Conservation (phyloP, 2,329 filamentous ascomycete species). For the Camillea tinctor region DNA sequence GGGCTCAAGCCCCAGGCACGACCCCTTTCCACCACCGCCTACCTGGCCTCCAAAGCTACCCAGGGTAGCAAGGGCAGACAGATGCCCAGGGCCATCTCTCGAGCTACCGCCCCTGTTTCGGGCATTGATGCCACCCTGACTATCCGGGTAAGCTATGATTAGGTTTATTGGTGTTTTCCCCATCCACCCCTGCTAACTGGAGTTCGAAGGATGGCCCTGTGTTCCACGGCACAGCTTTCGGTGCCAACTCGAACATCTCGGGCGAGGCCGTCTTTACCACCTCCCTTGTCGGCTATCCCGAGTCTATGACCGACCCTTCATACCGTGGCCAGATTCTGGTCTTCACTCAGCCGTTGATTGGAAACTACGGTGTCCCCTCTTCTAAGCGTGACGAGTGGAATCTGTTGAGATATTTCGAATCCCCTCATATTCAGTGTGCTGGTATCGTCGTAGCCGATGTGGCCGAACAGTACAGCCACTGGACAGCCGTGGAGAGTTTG, state of each 20-base stretch:
- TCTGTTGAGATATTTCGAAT: conserved; percentile 96
- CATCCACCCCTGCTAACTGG: conserved; percentile 27
- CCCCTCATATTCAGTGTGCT: conserved; percentile 92
- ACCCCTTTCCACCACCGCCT: conserved; percentile 38
- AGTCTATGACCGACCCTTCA: conserved; percentile 86
- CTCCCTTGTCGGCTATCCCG: conserved; percentile 94
- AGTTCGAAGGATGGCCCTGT: conserved; percentile 77
- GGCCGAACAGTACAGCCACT: conserved; percentile 92
- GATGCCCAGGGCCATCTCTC: conserved; percentile 58
- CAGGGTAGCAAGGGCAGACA: conserved; percentile 68
- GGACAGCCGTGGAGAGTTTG: conserved; percentile 95
- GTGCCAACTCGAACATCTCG: conserved; percentile 93
- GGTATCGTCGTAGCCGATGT: conserved; percentile 96
- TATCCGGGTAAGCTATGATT: conserved; percentile 66
- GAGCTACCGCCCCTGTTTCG: conserved; percentile 63
- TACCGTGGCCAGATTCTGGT: conserved; percentile 95
- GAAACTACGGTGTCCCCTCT: conserved; percentile 97
- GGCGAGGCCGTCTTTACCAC: conserved; percentile 99
- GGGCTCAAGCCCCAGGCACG: conserved; percentile 37
- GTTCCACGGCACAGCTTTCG: conserved; percentile 95
- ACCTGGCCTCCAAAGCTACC: conserved; percentile 49
- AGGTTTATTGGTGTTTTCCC: background rate
- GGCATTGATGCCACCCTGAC: conserved; percentile 88
- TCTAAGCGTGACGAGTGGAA: conserved; percentile 81
- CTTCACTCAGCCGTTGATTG: conserved; percentile 96